Evolutionary conservation across 2,329 filamentous ascomycete species (phyloP), one percentile per base, ranked within the genome.

Genomic region (Ploettnerulaceae sp.): DNA sequence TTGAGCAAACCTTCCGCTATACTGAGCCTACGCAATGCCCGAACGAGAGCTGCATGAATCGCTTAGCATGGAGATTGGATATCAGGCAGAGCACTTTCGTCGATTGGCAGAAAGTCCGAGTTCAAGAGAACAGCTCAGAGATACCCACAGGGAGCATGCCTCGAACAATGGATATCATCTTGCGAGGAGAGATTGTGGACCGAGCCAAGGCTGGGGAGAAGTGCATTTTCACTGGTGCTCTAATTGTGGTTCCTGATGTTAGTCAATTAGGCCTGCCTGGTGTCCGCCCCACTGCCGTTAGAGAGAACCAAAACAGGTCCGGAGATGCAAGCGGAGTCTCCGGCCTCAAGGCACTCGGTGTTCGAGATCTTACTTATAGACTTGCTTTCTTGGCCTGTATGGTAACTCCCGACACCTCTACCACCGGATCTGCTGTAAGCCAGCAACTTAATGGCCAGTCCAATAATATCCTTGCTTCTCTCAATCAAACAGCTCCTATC

Each of bases 111-210:
- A 97, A 97, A 66, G 89, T 97, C 18, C 86, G 94, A 53, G 89
- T 97, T 52, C 93, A 98, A 68, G 93, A 98, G 68, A 98, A 97
- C 71, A 95, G 89, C 57, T 91, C 91, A 3, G 93, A 98, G 65
- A 98, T 98, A 28, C 93, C 93, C 0, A 98, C 93, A 0, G 93
- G 93, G 45, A 96, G 90, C 69, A 98, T 98, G 93, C 93, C 93
- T 18, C 80, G 93, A 49, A 98, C 93, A 2, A 93, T 98, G 80
- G 93, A 98, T 61, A 86, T 98, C 32, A 96, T 98, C 57, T 69
- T 98, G 25, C 84, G 93, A 51, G 93, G 93, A 61, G 93, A 98
- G 66, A 96, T 98, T 71, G 93, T 98, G 20, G 93, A 98, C 61
- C 82, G 93, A 41, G 90, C 91, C 42, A 97, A 97, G 71, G 93